phyloP scores from a whole-genome alignment of 139 green algal genomes.

The Dunaliella sp. region DNA sequence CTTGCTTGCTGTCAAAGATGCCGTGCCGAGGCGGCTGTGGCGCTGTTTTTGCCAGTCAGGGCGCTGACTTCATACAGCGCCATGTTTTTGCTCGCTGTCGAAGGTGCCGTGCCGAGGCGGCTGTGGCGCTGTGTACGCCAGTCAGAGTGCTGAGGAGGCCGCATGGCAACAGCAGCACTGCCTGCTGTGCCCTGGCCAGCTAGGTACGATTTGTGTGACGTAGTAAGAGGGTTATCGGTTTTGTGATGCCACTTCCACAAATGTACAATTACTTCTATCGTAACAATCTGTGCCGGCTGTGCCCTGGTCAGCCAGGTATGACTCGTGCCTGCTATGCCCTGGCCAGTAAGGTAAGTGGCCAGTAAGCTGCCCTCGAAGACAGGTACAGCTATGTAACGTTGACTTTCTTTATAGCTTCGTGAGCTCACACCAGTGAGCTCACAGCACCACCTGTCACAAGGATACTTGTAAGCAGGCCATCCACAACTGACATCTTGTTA shows the following conservation, averaged over 20 bases:
- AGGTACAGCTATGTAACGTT: background rate
- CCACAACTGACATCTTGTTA: background rate
- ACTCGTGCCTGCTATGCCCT: background rate
- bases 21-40: slow-evolving; percentile 47
- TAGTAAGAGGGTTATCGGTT: background rate
- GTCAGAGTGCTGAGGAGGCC: slow-evolving; percentile 35
- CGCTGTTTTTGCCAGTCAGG: slow-evolving; percentile 49
- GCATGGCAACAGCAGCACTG: slow-evolving; percentile 60
- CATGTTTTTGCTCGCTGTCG: too few species aligned
- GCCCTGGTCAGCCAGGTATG: background rate
- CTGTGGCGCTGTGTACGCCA: slow-evolving; percentile 59
- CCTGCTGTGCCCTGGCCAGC: slow-evolving; percentile 46
- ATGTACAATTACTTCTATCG: background rate
- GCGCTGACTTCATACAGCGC: too few species aligned
- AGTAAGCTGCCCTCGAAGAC: background rate
- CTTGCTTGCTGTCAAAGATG: too few species aligned
- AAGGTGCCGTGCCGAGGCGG: slow-evolving; percentile 41
- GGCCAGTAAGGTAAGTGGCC: too few species aligned
- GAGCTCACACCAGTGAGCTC: background rate
- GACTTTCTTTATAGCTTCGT: background rate
- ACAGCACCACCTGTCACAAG: background rate
- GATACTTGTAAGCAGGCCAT: background rate
- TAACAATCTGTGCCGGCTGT: background rate
- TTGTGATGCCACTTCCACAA: background rate
- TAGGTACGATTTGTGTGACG: background rate